Conservation (phyloP, 2,329 filamentous ascomycete genomes). For the Alternaria infectoria region DNA sequence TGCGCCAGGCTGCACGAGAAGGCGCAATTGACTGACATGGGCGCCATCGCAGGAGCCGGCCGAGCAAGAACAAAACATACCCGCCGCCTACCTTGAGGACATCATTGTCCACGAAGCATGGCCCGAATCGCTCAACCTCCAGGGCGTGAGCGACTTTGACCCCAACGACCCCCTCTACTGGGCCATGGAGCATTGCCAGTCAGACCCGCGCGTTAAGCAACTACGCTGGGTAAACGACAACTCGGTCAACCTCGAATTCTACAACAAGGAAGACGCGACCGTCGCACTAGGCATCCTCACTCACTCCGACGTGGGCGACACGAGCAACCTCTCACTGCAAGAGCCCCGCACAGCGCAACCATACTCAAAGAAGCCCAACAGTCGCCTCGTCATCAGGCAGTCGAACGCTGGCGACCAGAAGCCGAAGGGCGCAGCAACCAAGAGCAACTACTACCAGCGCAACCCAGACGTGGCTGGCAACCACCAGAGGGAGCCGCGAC, state of each 20-base stretch:
- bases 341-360: slow-evolving; percentile 71
- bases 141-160: slow-evolving; percentile 80
- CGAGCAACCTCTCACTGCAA: slow-evolving; percentile 59
- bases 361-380: slow-evolving; percentile 71
- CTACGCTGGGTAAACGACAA: slow-evolving; percentile 97
- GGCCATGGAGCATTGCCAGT: slow-evolving; percentile 69
- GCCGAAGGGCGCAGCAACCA: slow-evolving; percentile 74
- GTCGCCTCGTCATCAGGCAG: slow-evolving; percentile 73
- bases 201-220: slow-evolving; percentile 57
- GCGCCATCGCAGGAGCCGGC: not conserved
- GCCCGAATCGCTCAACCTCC: slow-evolving; percentile 78
- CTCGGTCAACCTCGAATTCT: slow-evolving; percentile 85
- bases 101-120: slow-evolving; percentile 39
- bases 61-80: slow-evolving; percentile 25
- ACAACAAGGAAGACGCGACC: slow-evolving; percentile 59
- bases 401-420: slow-evolving; percentile 81
- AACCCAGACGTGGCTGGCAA: slow-evolving; percentile 82
- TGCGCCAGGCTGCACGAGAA: slow-evolving; percentile 5
- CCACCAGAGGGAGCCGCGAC: slow-evolving; percentile 57
- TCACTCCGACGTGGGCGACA: slow-evolving; percentile 53
- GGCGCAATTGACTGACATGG: slow-evolving; percentile 11
- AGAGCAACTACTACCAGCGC: slow-evolving; percentile 90
- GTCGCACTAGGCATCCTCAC: slow-evolving; percentile 61
- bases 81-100: slow-evolving; percentile 43
- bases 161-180: slow-evolving; percentile 81